Conservation (phyloP, 2,329 filamentous ascomycete species). For the Paecilomyces dactylethromorphus region DNA sequence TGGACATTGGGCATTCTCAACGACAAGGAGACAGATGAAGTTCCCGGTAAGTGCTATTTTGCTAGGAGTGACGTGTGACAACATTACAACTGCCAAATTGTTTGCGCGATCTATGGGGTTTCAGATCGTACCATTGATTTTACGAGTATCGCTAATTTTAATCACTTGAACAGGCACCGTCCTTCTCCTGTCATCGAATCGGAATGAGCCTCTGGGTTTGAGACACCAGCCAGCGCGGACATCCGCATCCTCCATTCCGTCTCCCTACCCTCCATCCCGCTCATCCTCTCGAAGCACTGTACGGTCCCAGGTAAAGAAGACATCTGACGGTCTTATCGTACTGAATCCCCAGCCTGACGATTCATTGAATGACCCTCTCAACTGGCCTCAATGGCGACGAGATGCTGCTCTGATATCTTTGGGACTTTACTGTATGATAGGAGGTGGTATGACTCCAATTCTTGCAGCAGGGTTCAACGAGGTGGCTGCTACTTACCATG, state of each 20-base stretch:
- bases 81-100: not conserved
- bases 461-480: slow-evolving; percentile 84
- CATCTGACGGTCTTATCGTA: slow-evolving; percentile 74
- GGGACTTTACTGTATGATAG: slow-evolving; percentile 88
- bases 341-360: slow-evolving; percentile 90
- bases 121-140: not conserved
- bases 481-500: slow-evolving; percentile 60
- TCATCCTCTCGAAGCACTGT: slow-evolving; percentile 29
- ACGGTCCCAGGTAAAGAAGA: slow-evolving; percentile 58
- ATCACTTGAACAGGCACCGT: slow-evolving; percentile 47
- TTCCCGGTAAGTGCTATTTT: slow-evolving; percentile 60
- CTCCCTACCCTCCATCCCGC: slow-evolving; percentile 32
- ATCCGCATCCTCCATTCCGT: slow-evolving; percentile 50
- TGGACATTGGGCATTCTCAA: slow-evolving; percentile 75
- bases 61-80: not conserved
- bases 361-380: slow-evolving; percentile 81
- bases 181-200: slow-evolving; percentile 53
- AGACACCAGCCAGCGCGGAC: slow-evolving; percentile 56
- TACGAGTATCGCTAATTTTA: slow-evolving; percentile 2
- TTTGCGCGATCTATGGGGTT: not conserved
- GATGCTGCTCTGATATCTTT: slow-evolving; percentile 74
- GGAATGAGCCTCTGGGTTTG: slow-evolving; percentile 57
- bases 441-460: slow-evolving; percentile 85
- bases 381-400: slow-evolving; percentile 79
- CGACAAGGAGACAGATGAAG: slow-evolving; percentile 73